Conservation (phyloP, 2,329 filamentous ascomycete genomes). For the Karstenula rhodostoma region DNA sequence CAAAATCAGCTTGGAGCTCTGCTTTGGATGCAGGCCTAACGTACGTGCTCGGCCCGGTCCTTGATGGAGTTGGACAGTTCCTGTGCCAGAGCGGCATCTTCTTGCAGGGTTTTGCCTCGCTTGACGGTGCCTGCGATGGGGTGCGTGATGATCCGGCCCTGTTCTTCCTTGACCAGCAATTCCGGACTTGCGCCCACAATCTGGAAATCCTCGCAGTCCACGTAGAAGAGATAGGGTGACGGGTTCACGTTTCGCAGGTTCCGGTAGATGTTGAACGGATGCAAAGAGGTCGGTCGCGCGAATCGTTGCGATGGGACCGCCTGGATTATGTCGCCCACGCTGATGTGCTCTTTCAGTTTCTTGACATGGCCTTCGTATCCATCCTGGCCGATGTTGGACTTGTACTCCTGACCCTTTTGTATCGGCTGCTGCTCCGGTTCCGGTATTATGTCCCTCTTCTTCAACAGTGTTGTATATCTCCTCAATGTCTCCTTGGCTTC, state of each 20-base stretch:
- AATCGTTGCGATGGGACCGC: slow-evolving; percentile 95
- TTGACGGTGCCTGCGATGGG: slow-evolving; percentile 96
- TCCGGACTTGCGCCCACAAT: slow-evolving; percentile 96
- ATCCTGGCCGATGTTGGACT: slow-evolving; percentile 86
- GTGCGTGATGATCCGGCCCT: slow-evolving; percentile 89
- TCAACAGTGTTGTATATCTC: slow-evolving; percentile 74
- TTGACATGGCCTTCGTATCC: slow-evolving; percentile 94
- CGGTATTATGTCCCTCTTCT: slow-evolving; percentile 74
- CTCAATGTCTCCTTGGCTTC: slow-evolving; percentile 71
- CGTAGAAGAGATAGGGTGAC: slow-evolving; percentile 95
- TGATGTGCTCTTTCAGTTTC: slow-evolving; percentile 87
- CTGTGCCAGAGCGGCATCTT: slow-evolving; percentile 80
- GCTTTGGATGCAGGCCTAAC: slow-evolving; percentile 19
- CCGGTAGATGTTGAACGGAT: slow-evolving; percentile 98
- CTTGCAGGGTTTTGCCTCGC: slow-evolving; percentile 79
- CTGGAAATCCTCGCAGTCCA: slow-evolving; percentile 90
- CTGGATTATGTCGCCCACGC: slow-evolving; percentile 93
- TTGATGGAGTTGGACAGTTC: slow-evolving; percentile 83
- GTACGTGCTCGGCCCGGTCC: slow-evolving; percentile 65
- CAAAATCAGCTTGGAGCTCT: slow-evolving; percentile 67
- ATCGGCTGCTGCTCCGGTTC: slow-evolving; percentile 80
- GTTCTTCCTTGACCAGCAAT: slow-evolving; percentile 89
- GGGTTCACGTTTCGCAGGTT: slow-evolving; percentile 97
- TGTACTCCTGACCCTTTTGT: slow-evolving; percentile 77
- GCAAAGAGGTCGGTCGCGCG: slow-evolving; percentile 84